Percentiles rank a stretch among this genome's conserved stretches.
These are phyloP conservation scores for Apiospora hydei DNA, from an alignment of 2,329 filamentous ascomycete genomes.

Conservation along the genomic window DNA sequence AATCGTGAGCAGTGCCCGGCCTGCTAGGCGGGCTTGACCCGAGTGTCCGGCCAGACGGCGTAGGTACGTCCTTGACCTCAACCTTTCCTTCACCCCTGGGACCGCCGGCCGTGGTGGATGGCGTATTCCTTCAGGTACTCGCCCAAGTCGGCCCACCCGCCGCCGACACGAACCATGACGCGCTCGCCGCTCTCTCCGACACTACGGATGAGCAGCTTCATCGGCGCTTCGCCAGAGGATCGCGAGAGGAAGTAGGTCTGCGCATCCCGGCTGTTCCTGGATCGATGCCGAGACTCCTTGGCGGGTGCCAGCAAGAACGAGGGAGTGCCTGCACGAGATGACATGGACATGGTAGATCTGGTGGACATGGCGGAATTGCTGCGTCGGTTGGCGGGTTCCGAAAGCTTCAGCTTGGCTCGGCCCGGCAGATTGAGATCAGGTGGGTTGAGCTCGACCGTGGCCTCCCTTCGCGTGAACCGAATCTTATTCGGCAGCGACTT, in stretches of 20 bases:
- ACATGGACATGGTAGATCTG: conserved; percentile 49
- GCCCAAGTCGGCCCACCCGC: conserved; percentile 96
- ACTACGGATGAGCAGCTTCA: conserved; percentile 92
- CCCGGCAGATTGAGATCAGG: conserved; percentile 61
- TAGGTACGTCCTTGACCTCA: conserved; percentile 62
- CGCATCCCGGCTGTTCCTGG: conserved; percentile 71
- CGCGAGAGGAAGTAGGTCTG: conserved; percentile 92
- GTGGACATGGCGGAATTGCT: conserved; percentile 55
- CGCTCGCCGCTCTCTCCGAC: conserved; percentile 90
- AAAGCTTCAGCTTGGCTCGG: conserved; percentile 51
- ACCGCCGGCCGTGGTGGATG: conserved; percentile 84
- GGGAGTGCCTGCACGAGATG: conserved; percentile 49
- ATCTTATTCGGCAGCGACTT: conserved; percentile 82
- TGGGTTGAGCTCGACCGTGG: conserved; percentile 62
- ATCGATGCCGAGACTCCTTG: conserved; percentile 57
- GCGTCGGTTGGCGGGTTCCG: conserved; percentile 50
- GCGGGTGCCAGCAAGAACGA: conserved; percentile 72
- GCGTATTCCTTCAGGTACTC: conserved; percentile 96
- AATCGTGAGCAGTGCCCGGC: conserved; percentile 49
- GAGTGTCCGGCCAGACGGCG: conserved; percentile 39
- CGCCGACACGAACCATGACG: conserved; percentile 97
- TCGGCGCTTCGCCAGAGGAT: conserved; percentile 82
- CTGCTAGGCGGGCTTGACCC: conserved; percentile 52
- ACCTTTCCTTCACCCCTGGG: conserved; percentile 60
- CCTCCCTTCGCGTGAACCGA: conserved; percentile 67